Percentiles rank a stretch among this genome's conserved stretches.
Conservation (phyloP, 306 rosid species). For the Trichosanthes truncata region DNA sequence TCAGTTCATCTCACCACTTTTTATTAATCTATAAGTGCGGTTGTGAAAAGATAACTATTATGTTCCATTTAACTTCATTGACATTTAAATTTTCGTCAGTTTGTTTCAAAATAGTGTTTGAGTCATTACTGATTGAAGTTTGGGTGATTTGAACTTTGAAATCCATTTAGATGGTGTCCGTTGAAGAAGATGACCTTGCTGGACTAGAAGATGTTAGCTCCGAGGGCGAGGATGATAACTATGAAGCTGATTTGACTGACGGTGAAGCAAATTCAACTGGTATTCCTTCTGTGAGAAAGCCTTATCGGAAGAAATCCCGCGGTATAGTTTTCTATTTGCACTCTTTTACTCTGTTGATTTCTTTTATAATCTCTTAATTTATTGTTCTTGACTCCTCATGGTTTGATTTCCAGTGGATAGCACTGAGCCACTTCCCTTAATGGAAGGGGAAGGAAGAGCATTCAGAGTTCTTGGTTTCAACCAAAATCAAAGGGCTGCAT, state of each 20-base stretch:
- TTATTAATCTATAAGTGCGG: neutral
- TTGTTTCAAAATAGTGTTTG: neutral
- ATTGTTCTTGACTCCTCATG: neutral
- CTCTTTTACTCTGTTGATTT: neutral
- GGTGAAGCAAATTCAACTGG: constrained; percentile 74
- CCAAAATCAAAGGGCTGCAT: constrained; percentile 87
- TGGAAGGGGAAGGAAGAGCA: constrained; percentile 98
- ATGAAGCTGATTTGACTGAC: constrained; percentile 83
- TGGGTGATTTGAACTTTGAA: constrained; percentile 5
- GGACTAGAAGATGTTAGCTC: constrained; percentile 96
- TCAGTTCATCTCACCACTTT: neutral
- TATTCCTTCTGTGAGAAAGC: constrained; percentile 41
- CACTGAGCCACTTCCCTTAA: constrained; percentile 74
- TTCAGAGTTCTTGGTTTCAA: constrained; percentile 96
- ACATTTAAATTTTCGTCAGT: neutral
- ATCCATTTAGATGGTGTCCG: constrained; percentile 72
- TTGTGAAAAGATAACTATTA: neutral
- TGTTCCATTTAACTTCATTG: neutral
- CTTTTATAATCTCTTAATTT: neutral
- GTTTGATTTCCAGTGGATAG: constrained; percentile 54
- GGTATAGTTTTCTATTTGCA: constrained; percentile 31
- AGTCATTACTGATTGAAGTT: neutral
- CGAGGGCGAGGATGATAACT: constrained; percentile 92
- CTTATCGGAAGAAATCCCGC: constrained; percentile 61
- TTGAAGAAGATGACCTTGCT: constrained; percentile 98